Evolutionary conservation across 2,329 filamentous ascomycete genomes (phyloP), one percentile per base, ranked within the genome.

Genomic region (Fonsecaea multimorphosa): DNA sequence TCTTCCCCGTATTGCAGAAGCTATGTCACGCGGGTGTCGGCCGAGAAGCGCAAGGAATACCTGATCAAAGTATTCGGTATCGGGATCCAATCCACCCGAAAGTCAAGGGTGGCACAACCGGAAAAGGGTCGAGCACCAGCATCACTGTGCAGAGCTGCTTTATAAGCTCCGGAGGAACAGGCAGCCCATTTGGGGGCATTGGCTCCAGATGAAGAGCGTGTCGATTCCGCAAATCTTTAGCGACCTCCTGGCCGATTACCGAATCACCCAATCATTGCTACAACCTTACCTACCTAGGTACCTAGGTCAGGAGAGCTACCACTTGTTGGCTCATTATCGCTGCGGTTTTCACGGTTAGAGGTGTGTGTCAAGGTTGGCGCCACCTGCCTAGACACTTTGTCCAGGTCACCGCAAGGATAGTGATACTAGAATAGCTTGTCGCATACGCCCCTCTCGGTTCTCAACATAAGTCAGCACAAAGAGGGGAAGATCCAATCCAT

Each of bases 401-500:
- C 44, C 24, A 24, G 19, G 44, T 12, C 44, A 49, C 22, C 5
- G 16, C 38, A 40, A 19, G 8, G 38, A 40, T 27, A 49, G 11
- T 27, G 44, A 49, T 24, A 49, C 19, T 19, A 49, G 44, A 49
- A 12, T 49, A 49, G 40, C n/a, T 46, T 46, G n/a, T 24, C 51
- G 51, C 51, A 53, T n/a, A 16, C 8, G 16, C 49, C 3, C 38
- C 16, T 16, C 44, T 24, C 44, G 44, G 44, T 27, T 14, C 29
- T 34, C 22, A 24, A 11, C 27, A 58, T 46, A 24, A 31, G 49
- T 16, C 29, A 49, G 61, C n/a, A n/a, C n/a, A n/a, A n/a, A n/a
- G n/a, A n/a, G 61, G 55, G 27, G 11, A 40, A 51, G 12, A 44
- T 19, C 46, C 53, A 24, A 27, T 22, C 27, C 14, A 64, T 64